Evolutionary conservation across 495 filamentous ascomycete species (phyloP).

Genomic region (Penicillium samsonianum): DNA sequence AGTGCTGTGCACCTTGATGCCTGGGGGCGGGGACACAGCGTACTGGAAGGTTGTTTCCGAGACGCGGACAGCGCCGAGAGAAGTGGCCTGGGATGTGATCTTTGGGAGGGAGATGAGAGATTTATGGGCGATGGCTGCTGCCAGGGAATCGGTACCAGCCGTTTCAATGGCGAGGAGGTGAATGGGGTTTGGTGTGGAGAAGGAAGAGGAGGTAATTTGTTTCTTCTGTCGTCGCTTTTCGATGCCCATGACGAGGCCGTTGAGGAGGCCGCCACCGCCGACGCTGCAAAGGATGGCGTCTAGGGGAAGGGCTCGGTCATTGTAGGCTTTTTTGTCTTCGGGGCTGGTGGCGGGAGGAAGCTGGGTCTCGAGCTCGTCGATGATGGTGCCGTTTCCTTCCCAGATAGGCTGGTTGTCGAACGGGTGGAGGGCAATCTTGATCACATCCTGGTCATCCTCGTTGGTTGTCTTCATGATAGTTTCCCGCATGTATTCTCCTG

Average conservation of each 20-base stretch:
- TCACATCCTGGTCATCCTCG: conserved; percentile 46
- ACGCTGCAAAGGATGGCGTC: conserved; percentile 81
- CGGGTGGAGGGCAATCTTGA: conserved; percentile 80
- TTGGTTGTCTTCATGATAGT: conserved; percentile 53
- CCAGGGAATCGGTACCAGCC: conserved; percentile 71
- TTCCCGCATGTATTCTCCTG: conserved; percentile 69
- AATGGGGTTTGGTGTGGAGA: conserved; percentile 32
- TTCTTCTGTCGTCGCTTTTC: conserved; percentile 45
- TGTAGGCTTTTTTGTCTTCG: conserved; percentile 37
- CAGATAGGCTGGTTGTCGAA: conserved; percentile 89
- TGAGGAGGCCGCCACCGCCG: conserved; percentile 85
- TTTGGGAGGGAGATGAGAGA: conserved; percentile 64
- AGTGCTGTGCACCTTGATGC: conserved; percentile 57
- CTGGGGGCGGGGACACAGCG: conserved; percentile 41
- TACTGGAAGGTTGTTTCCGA: conserved; percentile 71
- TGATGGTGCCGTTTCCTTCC: conserved; percentile 71
- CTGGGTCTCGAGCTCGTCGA: conserved; percentile 71
- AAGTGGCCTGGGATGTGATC: conserved; percentile 81
- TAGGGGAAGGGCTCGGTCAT: conserved; percentile 39
- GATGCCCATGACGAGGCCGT: conserved; percentile 75
- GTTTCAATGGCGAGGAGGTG: conserved; percentile 82
- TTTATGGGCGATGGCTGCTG: conserved; percentile 58
- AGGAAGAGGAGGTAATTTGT: conserved; percentile 11
- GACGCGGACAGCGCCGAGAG: conserved; percentile 74
- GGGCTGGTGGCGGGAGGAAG: conserved; percentile 42